Base-by-base conservation (phyloP, 2,329 filamentous ascomycete species). In the Colletotrichum plurivorum region DNA sequence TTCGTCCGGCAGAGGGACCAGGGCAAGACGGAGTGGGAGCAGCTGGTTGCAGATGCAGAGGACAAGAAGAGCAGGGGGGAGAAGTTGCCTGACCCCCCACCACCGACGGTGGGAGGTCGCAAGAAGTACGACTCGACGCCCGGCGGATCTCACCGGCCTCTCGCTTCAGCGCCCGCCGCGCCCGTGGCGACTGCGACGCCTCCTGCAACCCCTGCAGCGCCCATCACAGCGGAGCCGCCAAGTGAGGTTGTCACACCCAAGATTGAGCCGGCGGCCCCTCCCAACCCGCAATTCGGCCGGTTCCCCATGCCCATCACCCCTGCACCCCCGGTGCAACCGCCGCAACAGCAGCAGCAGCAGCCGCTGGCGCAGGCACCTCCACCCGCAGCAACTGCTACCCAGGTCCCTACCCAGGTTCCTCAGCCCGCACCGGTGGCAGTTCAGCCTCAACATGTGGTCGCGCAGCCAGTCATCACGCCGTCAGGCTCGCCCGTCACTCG, bases 1-100 rank as follows among this genome's bases (percentile, higher is more conserved):
- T 92, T 88, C 72, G 84, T 87, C 25, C 85, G 90, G 5, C 88
- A 90, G 73, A 88, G 89, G 75, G 89, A 91, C 72, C 84, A 85
- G 70, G 81, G 82, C 18, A 88, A 88, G 72, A 79, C 81, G 3
- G 88, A 90, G 58, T 92, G 88, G 86, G 88, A 89, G 69, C 78
- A 78, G 6, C 84, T 92, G 67, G 88, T 89, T 1, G 82, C 81
- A 58, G 88, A 91, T 53, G 89, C 90, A 16, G 89, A 92, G 71
- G 81, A 78, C 27, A 89, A 88, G 78, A 83, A 82, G 61, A 72
- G 75, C 9, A 80, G 86, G 61, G 88, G 89, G 53, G 89, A 92
- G 78, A 86, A 86, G 73, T 82, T 86, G 61, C 90, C 89, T 1
- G 84, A 87, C 22, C 87, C 89, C 43, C 90, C 90, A 8, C 81